Conservation (phyloP, 805 yeast species). For the Lipomyces sp. region DNA sequence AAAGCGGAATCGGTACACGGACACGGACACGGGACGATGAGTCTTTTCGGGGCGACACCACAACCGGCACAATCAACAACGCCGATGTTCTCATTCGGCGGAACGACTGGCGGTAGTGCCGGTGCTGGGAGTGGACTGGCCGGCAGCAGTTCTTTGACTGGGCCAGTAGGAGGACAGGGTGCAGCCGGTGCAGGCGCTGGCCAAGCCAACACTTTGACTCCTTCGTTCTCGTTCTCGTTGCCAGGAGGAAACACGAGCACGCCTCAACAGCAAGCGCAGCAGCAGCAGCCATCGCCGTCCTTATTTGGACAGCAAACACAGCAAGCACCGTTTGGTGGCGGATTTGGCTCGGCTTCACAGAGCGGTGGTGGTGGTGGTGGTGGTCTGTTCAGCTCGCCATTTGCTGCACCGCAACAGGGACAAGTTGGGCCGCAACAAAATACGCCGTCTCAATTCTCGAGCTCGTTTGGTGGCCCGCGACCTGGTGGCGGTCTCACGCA, state of each 20-base stretch:
- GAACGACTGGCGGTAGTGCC: not conserved
- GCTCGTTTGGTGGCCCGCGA: not conserved
- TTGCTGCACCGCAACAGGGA: not conserved
- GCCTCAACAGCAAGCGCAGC: slow-evolving; percentile 11
- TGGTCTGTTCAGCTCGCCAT: not conserved
- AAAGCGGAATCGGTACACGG: too few relatives aligned
- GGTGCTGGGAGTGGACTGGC: not conserved
- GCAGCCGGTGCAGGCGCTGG: not conserved
- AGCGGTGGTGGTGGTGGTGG: not conserved
- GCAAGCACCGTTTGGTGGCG: slow-evolving; percentile 1
- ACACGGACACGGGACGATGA: not conserved
- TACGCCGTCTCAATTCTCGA: not conserved
- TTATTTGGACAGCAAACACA: slow-evolving; percentile 4
- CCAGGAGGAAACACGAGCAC: not conserved
- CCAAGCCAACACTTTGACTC: not conserved
- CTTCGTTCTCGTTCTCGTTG: slow-evolving; percentile 2
- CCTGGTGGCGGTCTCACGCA: slow-evolving; percentile 12
- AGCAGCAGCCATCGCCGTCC: slow-evolving; percentile 1
- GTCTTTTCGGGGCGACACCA: not conserved
- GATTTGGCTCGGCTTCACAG: not conserved
- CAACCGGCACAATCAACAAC: not conserved
- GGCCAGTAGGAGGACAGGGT: too few relatives aligned
- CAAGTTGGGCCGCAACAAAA: slow-evolving; percentile 16
- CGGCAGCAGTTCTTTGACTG: not conserved
- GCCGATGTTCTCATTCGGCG: not conserved